Evolutionary conservation across 2,329 filamentous ascomycete species (phyloP), one percentile per base, ranked within the genome.

Genomic region (Scopulariopsis brevicaulis): DNA sequence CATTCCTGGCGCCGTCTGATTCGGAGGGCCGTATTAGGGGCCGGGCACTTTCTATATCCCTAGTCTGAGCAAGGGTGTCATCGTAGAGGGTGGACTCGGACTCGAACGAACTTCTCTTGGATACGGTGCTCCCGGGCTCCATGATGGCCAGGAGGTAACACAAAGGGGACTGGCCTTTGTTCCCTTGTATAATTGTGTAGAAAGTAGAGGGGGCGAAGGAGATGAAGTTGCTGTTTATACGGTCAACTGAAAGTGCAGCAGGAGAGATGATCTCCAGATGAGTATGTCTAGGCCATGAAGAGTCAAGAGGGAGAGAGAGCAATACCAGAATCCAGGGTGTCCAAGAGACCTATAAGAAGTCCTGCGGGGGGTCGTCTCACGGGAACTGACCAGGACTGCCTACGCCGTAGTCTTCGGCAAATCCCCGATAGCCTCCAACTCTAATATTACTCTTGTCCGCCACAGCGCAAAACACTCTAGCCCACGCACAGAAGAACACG

Each of bases 51-150:
- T 57, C 55, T 57, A 57, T n/a, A 52, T 57, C 32, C 34, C 28
- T 18, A 6, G 34, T 52, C 34, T 57, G 55, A 57, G 55, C 32
- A 57, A 22, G 35, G 24, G 14, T 37, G 48, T 40, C 55, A 35
- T 53, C 28, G 24, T n/a, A 52, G 22, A 40, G 18, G 55, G 46
- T 53, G 18, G 55, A 57, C 46, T 57, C 48, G 28, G 50, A 57
- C 28, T 57, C 48, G 28, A 40, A 57, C 55, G 55, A 57, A 57
- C 55, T 57, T 57, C 55, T 57, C 50, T 53, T 46, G n/a, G 48
- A 57, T 10, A 53, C 20, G 48, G 48, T 53, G 55, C 55, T 34
- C 5, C 10, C 12, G 48, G 28, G 20, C 18, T 57, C 32, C 55
- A 57, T 57, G 25, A 22, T 52, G 14, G 50, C 20, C 48, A 15